Evolutionary conservation across 352 stramenopile genomes (phyloP).

Genomic region (Globisporangium ultimum): DNA sequence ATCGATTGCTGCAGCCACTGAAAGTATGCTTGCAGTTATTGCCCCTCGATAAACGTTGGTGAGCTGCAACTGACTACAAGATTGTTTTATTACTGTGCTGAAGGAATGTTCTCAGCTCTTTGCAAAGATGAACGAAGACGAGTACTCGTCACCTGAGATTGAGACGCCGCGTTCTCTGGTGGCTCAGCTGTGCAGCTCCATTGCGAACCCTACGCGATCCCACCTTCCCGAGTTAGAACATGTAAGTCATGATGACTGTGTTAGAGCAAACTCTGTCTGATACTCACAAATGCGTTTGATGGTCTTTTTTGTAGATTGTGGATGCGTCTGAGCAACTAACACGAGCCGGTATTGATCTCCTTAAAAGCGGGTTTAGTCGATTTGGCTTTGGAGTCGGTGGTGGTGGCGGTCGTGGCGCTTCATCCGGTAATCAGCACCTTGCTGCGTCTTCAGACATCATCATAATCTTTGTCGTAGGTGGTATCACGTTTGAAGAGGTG

Average conservation of each 20-base stretch:
- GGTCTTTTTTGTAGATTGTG: conserved; percentile 38
- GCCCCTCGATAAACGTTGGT: neutral
- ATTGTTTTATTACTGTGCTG: neutral
- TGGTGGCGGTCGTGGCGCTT: conserved; percentile 8
- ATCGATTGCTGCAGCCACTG: conserved; percentile 35
- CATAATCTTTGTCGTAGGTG: conserved; percentile 74
- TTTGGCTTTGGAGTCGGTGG: conserved; percentile 56
- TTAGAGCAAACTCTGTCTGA: neutral
- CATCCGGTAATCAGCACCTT: conserved; percentile 22
- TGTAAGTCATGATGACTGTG: conserved; percentile 18
- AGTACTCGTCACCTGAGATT: conserved; percentile 12
- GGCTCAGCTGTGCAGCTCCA: conserved; percentile 40
- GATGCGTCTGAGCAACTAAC: conserved; percentile 78
- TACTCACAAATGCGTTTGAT: neutral
- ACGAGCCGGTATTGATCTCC: conserved; percentile 67
- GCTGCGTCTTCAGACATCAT: conserved; percentile 34
- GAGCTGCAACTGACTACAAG: neutral
- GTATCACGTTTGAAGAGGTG: conserved; percentile 78
- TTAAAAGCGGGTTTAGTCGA: conserved; percentile 81
- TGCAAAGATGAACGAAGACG: conserved; percentile 29
- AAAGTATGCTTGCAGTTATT: conserved; percentile 32
- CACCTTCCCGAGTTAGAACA: conserved; percentile 42
- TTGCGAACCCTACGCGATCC: conserved; percentile 26
- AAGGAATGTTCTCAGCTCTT: conserved; percentile 70
- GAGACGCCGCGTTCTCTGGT: conserved; percentile 30